These are phyloP conservation scores for Phoenix dactylifera DNA, from an alignment of 176 grass and related monocot species.

Conservation along the genomic window DNA sequence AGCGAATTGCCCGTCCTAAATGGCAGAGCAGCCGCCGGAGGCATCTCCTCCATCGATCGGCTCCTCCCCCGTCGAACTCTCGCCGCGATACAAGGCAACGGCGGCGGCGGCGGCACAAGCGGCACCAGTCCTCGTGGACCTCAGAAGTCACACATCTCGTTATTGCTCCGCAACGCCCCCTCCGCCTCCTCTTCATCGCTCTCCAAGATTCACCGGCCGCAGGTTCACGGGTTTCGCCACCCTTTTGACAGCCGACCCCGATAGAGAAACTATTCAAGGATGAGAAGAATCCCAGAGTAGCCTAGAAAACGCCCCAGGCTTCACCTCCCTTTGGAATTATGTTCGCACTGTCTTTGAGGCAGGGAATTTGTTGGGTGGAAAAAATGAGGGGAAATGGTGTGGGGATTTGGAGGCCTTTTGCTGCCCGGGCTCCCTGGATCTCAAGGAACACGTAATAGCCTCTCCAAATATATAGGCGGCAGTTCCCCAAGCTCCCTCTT, in stretches of 20 bases:
- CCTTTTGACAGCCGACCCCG: background rate
- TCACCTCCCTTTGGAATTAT: background rate
- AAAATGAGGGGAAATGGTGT: background rate
- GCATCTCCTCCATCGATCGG: conserved; percentile 56
- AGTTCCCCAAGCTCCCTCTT: no score
- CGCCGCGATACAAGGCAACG: background rate
- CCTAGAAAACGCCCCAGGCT: conserved; percentile 1
- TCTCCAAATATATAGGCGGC: no score
- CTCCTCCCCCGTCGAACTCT: background rate
- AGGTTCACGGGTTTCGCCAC: background rate
- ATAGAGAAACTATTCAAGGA: background rate
- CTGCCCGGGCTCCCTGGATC: conserved; percentile 15
- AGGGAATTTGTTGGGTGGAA: background rate
- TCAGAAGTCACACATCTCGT: conserved; percentile 9
- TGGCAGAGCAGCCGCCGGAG: conserved; percentile 20
- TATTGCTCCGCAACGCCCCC: background rate
- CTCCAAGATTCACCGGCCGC: conserved; percentile 2
- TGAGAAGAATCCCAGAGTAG: background rate
- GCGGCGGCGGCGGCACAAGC: no score
- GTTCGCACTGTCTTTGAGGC: no score
- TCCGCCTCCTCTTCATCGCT: conserved; percentile 4
- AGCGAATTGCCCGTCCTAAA: background rate
- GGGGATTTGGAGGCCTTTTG: background rate
- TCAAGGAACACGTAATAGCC: background rate
- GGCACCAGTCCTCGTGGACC: background rate